Evolutionary conservation across 1,139 yeast species (phyloP), one percentile per base, ranked within the genome.

Genomic region (Arxiozyma heterogenica): DNA sequence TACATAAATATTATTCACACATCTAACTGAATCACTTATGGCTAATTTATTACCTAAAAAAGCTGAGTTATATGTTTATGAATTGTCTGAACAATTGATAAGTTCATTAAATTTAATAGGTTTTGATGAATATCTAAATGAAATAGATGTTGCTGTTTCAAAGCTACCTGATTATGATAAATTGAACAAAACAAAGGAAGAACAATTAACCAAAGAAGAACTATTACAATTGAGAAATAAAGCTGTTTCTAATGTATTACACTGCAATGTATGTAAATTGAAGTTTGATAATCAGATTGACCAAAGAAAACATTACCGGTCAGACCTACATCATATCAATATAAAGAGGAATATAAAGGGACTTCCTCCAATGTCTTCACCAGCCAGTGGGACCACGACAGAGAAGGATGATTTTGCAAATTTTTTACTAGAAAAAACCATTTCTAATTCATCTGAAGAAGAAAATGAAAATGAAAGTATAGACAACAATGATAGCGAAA

Each of bases 261-360:
- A 50, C 25, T 68, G 71, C 50, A 55, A 54, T 27, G 55, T 60
- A 18, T 59, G 65, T 54, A 56, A 53, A 3, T 22, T 57, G 1
- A 62, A 62, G 15, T 69, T 68, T 12, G 71, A 68, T 22, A 67
- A 69, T 44, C 54, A 50, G 20, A 43, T 51, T 12, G 50, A 46
- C 8, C 61, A 60, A 52, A 74, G 74, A 50, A 70, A 69, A n/a
- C 86, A 83, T 62, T 83, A 78, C 70, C 81, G 79, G 59, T 74
- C 83, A 0, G 89, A 84, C 61, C 74, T 77, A 42, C 84, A 84
- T 62, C 74, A 82, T 49, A 77, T 76, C 63, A 87, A 87, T 64
- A 63, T 81, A 54, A 83, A 82, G 64, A 72, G 93, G 58, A 68
- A 73, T 27, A 63, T 79, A 47, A 71, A 73, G 44, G 77, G 78